phyloP scores from a whole-genome alignment of 768 basidiomycete species.

The Suillus ampliporus region DNA sequence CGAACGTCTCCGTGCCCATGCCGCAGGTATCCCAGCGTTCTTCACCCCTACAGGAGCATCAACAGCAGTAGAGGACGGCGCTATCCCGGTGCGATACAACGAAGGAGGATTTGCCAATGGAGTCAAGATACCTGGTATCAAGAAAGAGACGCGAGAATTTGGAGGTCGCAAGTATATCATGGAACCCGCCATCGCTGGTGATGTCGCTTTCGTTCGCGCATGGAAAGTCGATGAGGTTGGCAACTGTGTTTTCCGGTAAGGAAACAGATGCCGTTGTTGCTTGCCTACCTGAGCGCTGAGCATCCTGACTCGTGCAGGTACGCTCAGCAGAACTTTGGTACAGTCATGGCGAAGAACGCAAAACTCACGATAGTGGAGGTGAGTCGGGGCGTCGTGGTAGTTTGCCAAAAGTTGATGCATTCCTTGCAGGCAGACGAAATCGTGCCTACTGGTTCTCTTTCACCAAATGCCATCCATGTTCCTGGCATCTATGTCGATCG shows the following conservation, averaged over 20 bases:
- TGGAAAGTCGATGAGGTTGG: constrained; percentile 95
- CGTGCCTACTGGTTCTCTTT: constrained; percentile 81
- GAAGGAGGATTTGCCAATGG: constrained; percentile 74
- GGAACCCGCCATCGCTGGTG: constrained; percentile 80
- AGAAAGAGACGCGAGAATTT: constrained; percentile 79
- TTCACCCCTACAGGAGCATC: constrained; percentile 89
- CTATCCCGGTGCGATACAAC: constrained; percentile 81
- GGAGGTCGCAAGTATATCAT: constrained; percentile 82
- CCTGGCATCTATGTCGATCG: constrained; percentile 91
- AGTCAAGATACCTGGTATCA: constrained; percentile 71
- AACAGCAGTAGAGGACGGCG: constrained; percentile 81
- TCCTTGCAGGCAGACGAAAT: constrained; percentile 81
- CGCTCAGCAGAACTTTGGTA: constrained; percentile 86
- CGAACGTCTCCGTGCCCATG: constrained; percentile 87
- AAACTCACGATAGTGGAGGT: constrained; percentile 91
- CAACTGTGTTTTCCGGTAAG: constrained; percentile 88
- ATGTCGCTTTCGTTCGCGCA: constrained; percentile 85
- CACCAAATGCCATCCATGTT: constrained; percentile 81
- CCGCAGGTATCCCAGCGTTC: constrained; percentile 93
- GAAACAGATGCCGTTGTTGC: not conserved
- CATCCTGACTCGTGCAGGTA: constrained; percentile 53
- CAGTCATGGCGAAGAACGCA: constrained; percentile 88
- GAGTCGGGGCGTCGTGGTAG: constrained; percentile 1
- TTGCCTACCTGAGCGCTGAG: not conserved
- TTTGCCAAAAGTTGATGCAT: constrained; percentile 16